Evolutionary conservation across 768 basidiomycete genomes (phyloP), one percentile per base, ranked within the genome.

Genomic region (Leccinum arenicola): DNA sequence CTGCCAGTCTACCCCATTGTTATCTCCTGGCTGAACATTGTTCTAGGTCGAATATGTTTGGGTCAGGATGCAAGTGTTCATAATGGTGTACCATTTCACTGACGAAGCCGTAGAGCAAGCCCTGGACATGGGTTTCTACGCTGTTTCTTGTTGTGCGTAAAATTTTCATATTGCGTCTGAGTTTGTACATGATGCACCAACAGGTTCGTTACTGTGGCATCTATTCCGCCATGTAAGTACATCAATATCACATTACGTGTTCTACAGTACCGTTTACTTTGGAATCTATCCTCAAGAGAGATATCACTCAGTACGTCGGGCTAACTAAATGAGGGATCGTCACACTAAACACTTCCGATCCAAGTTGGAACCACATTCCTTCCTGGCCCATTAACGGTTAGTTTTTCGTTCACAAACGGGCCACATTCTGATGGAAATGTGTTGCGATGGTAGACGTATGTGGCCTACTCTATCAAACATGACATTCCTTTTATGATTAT

Each of bases 81-180:
- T 10, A n/a, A 5, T n/a, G 40, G 9, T 43, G 17, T 8, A n/a
- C n/a, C 17, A n/a, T 43, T 1, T n/a, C 4, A n/a, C 40, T 43
- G 40, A 43, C 9, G n/a, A 9, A n/a, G 4, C n/a, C 6, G 9
- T 48, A 49, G 45, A 21, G 6, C 45, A 47, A 47, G 21, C 19
- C 45, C 21, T 47, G 45, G 45, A 14, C 45, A 21, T 47, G 45
- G 19, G 45, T 47, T 14, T 47, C 45, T 12, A 47, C 45, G 5
- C 12, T 47, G 2, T 47, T 23, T 12, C 19, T 47, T 19, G 11
- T 47, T 23, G 45, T 21, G 21, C 10, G 19, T 21, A 43, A n/a
- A 36, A 0, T 0, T 5, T 43, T 10, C n/a, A 10, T 3, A 4
- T 43, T n/a, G 4, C 4, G 5, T 43, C n/a, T 15, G 40, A n/a